Evolutionary conservation across 768 basidiomycete genomes (phyloP).

Genomic region (Clavaria fumosa): DNA sequence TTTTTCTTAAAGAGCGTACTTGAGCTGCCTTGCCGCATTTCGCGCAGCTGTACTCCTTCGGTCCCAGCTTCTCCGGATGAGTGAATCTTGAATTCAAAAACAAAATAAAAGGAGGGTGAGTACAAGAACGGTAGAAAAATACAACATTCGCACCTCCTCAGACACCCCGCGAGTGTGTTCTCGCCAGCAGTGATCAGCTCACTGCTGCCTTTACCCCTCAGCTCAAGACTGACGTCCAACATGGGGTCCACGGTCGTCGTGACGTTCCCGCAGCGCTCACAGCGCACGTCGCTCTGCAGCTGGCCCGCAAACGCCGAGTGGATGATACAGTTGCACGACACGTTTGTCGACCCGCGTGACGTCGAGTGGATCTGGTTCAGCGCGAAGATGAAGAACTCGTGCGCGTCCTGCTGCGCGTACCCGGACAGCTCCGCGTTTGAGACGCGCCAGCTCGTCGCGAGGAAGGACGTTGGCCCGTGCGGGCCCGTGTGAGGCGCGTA

Average conservation of each 20-base stretch:
- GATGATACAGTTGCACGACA: constrained; percentile 79
- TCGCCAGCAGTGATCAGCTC: constrained; percentile 27
- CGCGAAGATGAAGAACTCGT: constrained; percentile 72
- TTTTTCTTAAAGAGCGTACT: constrained; percentile 22
- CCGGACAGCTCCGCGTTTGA: constrained; percentile 76
- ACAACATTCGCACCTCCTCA: constrained; percentile 47
- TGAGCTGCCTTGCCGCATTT: constrained; percentile 64
- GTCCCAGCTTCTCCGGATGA: constrained; percentile 66
- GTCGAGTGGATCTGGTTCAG: constrained; percentile 80
- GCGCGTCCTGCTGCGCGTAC: constrained; percentile 90
- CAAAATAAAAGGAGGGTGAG: constrained; percentile 2
- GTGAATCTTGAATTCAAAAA: constrained; percentile 43
- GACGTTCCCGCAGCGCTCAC: constrained; percentile 67
- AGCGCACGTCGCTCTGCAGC: constrained; percentile 79
- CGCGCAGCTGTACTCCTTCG: constrained; percentile 71
- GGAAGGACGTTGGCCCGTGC: constrained; percentile 70
- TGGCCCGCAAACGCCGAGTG: constrained; percentile 82
- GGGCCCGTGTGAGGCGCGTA: constrained; percentile 44
- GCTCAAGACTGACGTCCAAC: constrained; percentile 79
- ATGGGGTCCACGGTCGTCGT: constrained; percentile 79
- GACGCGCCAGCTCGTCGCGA: constrained; percentile 71
- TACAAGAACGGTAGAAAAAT: constrained; percentile 6
- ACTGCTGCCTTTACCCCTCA: constrained; percentile 41
- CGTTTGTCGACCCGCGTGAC: constrained; percentile 56
- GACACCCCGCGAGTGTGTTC: constrained; percentile 58